Conservation (phyloP, 1,284 basidiomycete species). For the Ganoderma resinaceum region DNA sequence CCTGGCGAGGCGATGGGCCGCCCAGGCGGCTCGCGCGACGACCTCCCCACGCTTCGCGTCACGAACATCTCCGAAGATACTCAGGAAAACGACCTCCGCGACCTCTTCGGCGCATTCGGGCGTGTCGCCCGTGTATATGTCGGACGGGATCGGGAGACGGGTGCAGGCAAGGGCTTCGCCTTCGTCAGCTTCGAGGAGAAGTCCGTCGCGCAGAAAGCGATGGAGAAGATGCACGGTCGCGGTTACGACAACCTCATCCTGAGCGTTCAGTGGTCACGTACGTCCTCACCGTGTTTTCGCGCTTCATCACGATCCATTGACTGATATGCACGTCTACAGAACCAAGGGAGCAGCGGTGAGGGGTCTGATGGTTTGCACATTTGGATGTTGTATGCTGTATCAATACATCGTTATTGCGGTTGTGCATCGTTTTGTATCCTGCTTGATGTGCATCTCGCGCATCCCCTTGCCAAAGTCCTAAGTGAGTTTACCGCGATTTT, state of each 20-base stretch:
- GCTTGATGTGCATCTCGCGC: not conserved
- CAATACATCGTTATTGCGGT: conserved; percentile 19
- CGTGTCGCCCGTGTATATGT: conserved; percentile 92
- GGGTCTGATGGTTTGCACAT: not conserved
- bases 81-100: conserved; percentile 93
- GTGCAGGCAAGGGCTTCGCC: conserved; percentile 94
- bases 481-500: not conserved
- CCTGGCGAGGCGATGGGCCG: conserved; percentile 86
- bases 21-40: conserved; percentile 72
- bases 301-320: not conserved
- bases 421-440: conserved; percentile 15
- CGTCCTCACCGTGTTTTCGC: conserved; percentile 27
- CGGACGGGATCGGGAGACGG: conserved; percentile 95
- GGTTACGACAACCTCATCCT: conserved; percentile 92
- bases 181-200: conserved; percentile 94
- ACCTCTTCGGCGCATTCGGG: conserved; percentile 88
- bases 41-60: conserved; percentile 95
- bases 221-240: conserved; percentile 93
- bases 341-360: conserved; percentile 43
- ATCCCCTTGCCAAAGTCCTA: not conserved
- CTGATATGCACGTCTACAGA: conserved; percentile 30
- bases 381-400: conserved; percentile 20
- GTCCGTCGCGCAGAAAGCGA: conserved; percentile 84
- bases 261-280: conserved; percentile 86
- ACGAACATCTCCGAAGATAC: conserved; percentile 98